A percentile compares a stretch with the other conserved stretches of the same genome.
Conservation (phyloP, 108 stramenopile genomes). For the Nannochloropsis gaditana region DNA sequence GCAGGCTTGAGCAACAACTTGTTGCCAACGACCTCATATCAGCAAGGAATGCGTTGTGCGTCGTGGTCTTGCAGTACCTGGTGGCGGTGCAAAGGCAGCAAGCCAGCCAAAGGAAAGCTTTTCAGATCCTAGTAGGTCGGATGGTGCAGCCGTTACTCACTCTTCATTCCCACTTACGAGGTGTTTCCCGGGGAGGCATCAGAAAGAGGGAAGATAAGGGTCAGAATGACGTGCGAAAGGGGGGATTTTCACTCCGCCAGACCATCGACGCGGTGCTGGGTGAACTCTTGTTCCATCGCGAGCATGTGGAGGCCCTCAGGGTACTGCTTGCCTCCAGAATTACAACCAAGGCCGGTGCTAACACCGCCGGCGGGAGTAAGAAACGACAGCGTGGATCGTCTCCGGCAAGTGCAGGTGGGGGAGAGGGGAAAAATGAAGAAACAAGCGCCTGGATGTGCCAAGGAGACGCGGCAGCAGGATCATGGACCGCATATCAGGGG, state of each 20-base stretch:
- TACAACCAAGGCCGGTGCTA: background rate
- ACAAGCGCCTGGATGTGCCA: background rate
- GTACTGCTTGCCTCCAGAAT: background rate
- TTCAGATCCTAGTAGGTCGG: background rate
- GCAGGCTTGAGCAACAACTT: background rate
- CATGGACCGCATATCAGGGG: background rate
- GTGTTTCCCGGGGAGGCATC: background rate
- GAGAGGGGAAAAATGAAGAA: background rate
- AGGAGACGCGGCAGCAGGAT: background rate
- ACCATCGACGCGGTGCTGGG: background rate
- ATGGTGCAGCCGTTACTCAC: slow-evolving; percentile 1
- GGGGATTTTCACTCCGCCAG: background rate
- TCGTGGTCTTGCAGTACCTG: background rate
- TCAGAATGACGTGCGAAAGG: background rate
- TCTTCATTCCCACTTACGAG: background rate
- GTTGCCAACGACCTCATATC: background rate
- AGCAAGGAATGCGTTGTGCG: background rate
- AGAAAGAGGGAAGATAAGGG: no score
- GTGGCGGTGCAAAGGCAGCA: background rate
- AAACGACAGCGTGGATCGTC: background rate
- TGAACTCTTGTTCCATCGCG: slow-evolving; percentile 5
- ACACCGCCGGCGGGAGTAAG: background rate
- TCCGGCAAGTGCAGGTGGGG: background rate
- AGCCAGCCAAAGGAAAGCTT: background rate
- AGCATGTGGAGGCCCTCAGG: background rate